Evolutionary conservation across 768 basidiomycete species (phyloP).

Genomic region (Russula griseocarnosa): DNA sequence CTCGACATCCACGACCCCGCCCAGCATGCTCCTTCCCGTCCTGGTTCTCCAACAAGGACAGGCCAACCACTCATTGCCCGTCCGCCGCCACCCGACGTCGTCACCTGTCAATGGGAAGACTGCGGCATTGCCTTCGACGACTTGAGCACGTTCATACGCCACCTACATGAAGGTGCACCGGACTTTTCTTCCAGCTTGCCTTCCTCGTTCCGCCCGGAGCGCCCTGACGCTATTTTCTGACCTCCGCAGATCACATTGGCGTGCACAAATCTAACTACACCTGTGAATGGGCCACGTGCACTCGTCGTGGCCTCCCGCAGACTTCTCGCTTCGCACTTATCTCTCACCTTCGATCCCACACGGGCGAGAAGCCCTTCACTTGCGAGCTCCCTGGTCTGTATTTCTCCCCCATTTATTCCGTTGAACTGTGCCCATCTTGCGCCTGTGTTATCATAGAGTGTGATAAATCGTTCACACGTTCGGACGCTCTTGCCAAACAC

Average conservation of each 20-base stretch:
- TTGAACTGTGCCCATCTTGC: not conserved
- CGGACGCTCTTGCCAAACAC: constrained; percentile 90
- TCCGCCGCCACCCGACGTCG: constrained; percentile 46
- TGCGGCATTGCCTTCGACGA: constrained; percentile 73
- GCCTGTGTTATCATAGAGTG: constrained; percentile 62
- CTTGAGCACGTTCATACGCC: constrained; percentile 70
- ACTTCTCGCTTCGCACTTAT: constrained; percentile 87
- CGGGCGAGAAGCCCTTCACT: constrained; percentile 90
- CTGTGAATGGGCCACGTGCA: constrained; percentile 86
- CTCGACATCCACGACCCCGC: constrained; percentile 29
- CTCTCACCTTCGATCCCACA: constrained; percentile 87
- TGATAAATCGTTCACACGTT: constrained; percentile 91
- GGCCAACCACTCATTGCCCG: constrained; percentile 26
- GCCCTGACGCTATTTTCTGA: constrained; percentile 24
- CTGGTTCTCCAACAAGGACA: constrained; percentile 38
- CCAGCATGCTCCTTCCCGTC: constrained; percentile 36
- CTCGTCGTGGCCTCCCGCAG: constrained; percentile 74
- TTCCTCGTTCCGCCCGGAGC: constrained; percentile 11
- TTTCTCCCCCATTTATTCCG: not conserved
- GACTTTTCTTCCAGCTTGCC: not conserved
- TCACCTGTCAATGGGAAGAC: constrained; percentile 80
- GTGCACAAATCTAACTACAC: constrained; percentile 80
- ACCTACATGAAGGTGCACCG: constrained; percentile 72
- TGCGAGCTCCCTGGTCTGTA: constrained; percentile 72
- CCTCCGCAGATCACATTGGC: constrained; percentile 66